Percentiles rank a stretch among this genome's conserved stretches.
phyloP scores from a whole-genome alignment of 2,329 filamentous ascomycete species.

The Rhinocladiella mackenziei region DNA sequence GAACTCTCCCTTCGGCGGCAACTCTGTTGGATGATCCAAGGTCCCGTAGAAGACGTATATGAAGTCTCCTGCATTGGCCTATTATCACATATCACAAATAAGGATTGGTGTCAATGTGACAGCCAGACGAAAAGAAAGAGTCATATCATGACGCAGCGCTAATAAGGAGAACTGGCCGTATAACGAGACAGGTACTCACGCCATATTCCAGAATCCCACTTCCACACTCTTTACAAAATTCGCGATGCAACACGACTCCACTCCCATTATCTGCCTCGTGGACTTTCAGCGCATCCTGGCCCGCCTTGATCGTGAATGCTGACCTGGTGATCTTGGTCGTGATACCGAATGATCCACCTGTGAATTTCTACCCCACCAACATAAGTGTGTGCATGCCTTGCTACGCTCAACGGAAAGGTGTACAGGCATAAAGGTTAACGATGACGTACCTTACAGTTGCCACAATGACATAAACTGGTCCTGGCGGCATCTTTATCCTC shows the following conservation, averaged over 20 bases:
- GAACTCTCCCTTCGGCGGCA: slow-evolving; percentile 54
- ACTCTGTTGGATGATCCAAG: slow-evolving; percentile 46
- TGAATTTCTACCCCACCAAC: slow-evolving; percentile 27
- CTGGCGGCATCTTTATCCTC: slow-evolving; percentile 46
- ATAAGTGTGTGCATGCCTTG: too few species aligned
- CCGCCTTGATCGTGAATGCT: slow-evolving; percentile 41
- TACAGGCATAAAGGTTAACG: too few species aligned
- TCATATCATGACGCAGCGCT: too few species aligned
- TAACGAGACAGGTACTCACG: slow-evolving; percentile 33
- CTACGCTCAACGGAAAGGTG: neutral
- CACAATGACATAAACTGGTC: slow-evolving; percentile 52
- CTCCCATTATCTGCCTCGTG: slow-evolving; percentile 51
- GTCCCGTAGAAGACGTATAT: slow-evolving; percentile 49
- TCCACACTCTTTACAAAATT: slow-evolving; percentile 53
- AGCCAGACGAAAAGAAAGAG: too few species aligned
- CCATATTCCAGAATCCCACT: slow-evolving; percentile 52
- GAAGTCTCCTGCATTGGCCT: slow-evolving; percentile 32
- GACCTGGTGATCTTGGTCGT: slow-evolving; percentile 50
- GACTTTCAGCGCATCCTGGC: slow-evolving; percentile 38
- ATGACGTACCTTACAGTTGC: slow-evolving; percentile 49
- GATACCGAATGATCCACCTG: slow-evolving; percentile 42
- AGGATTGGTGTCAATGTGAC: neutral
- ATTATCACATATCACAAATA: neutral
- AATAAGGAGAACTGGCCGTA: too few species aligned
- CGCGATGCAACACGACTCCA: slow-evolving; percentile 46